These are phyloP conservation scores for Entophlyctis helioformis DNA, from an alignment of 192 early-diverging fungal genomes.

Conservation along the genomic window DNA sequence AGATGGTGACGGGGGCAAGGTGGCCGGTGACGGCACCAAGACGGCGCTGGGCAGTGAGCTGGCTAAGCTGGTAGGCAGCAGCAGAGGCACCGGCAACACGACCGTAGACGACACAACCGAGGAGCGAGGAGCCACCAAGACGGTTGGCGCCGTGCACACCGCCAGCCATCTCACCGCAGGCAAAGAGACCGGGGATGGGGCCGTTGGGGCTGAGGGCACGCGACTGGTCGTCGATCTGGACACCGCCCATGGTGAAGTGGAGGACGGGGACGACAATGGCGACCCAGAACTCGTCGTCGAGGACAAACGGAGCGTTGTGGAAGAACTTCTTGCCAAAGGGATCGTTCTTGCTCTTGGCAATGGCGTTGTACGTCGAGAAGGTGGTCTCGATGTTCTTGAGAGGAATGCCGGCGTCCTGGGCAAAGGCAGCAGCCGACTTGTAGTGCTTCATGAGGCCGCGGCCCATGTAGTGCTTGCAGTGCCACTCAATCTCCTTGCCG, in stretches of 20 bases:
- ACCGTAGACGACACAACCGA: constrained; percentile 93
- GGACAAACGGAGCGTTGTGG: constrained; percentile 34
- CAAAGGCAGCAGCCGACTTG: constrained; percentile 59
- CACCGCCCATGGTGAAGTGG: constrained; percentile 67
- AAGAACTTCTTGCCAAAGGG: constrained; percentile 52
- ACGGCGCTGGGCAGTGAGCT: constrained; percentile 43
- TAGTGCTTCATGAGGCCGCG: constrained; percentile 82
- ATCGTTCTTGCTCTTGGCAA: constrained; percentile 33
- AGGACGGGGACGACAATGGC: constrained; percentile 44
- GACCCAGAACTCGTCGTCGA: constrained; percentile 38
- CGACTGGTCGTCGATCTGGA: constrained; percentile 64
- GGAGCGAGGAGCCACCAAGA: constrained; percentile 83
- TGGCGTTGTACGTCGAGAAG: constrained; percentile 40
- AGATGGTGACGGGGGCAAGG: constrained; percentile 33
- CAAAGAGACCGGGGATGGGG: constrained; percentile 72
- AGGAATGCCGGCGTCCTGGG: constrained; percentile 58
- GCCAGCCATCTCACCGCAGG: constrained; percentile 87
- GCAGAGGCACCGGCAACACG: constrained; percentile 68
- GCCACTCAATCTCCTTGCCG: constrained; percentile 85
- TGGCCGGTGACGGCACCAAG: constrained; percentile 54
- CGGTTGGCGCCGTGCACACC: constrained; percentile 96
- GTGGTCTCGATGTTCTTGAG: constrained; percentile 14
- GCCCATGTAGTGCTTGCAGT: constrained; percentile 81
- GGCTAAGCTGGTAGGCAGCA: constrained; percentile 35
- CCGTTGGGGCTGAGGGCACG: constrained; percentile 43